Conservation (phyloP, 352 stramenopile species). For the Phytophthora melonis region DNA sequence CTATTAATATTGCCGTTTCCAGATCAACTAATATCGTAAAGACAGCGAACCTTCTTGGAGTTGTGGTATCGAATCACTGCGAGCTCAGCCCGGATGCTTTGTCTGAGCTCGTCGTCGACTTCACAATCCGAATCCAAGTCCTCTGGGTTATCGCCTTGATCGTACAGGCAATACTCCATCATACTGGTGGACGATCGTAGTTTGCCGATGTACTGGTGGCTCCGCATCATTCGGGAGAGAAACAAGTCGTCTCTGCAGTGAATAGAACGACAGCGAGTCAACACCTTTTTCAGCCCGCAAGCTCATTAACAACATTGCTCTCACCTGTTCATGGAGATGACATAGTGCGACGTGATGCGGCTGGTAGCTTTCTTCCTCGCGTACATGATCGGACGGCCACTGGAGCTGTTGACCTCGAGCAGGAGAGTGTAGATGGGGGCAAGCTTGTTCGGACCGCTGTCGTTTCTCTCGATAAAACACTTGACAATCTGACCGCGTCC, state of each 20-base stretch:
- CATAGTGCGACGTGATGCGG: constrained; percentile 87
- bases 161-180: constrained; percentile 90
- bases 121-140: constrained; percentile 87
- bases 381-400: constrained; percentile 85
- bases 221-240: constrained; percentile 79
- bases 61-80: constrained; percentile 79
- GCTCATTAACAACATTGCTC: background rate
- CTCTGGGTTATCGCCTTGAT: constrained; percentile 86
- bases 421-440: constrained; percentile 86
- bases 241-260: constrained; percentile 76
- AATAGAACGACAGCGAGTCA: background rate
- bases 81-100: constrained; percentile 80
- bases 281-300: background rate
- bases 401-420: constrained; percentile 88
- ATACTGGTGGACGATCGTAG: constrained; percentile 80
- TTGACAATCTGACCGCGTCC: constrained; percentile 86
- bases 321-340: constrained; percentile 87
- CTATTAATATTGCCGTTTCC: no score
- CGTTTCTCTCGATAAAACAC: constrained; percentile 91
- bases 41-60: constrained; percentile 63
- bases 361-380: constrained; percentile 80
- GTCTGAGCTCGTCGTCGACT: constrained; percentile 77
- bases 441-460: constrained; percentile 80
- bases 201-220: constrained; percentile 90
- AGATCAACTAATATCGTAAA: no score